These are phyloP conservation scores for Hypoxylon subgilvum DNA, from an alignment of 495 filamentous ascomycete species.

Conservation along the genomic window DNA sequence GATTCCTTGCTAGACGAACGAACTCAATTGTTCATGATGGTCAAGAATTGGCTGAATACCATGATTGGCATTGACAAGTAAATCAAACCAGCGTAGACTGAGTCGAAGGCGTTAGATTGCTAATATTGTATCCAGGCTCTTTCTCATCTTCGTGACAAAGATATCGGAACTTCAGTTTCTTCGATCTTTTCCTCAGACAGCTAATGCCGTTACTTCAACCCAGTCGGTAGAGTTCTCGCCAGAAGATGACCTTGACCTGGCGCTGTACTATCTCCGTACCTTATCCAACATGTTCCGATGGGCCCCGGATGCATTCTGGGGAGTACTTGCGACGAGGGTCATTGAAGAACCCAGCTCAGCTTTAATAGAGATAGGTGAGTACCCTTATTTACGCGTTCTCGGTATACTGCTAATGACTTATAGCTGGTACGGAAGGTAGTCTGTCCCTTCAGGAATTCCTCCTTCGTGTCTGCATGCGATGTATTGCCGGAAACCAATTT, in stretches of 20 bases:
- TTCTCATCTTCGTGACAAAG: conserved; percentile 62
- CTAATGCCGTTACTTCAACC: conserved; percentile 35
- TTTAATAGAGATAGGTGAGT: conserved; percentile 55
- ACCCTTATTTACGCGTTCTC: not conserved
- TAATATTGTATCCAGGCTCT: conserved; percentile 50
- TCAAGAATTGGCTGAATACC: conserved; percentile 81
- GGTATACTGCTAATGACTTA: conserved; percentile 24
- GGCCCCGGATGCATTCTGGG: conserved; percentile 66
- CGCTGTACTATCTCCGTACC: conserved; percentile 77
- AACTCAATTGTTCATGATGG: conserved; percentile 74
- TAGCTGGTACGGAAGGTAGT: conserved; percentile 55
- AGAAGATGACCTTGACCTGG: conserved; percentile 75
- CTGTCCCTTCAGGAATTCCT: conserved; percentile 67
- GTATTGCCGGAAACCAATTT: conserved; percentile 57
- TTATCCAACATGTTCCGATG: conserved; percentile 72
- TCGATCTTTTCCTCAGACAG: conserved; percentile 45
- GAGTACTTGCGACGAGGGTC: conserved; percentile 59
- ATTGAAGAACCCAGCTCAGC: conserved; percentile 46
- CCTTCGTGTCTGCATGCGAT: conserved; percentile 62
- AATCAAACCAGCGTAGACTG: conserved; percentile 18
- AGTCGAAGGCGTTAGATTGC: not conserved
- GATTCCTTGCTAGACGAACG: conserved; percentile 77
- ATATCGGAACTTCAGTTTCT: conserved; percentile 62
- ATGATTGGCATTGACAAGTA: conserved; percentile 70
- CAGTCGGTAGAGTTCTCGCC: conserved; percentile 40